These are phyloP conservation scores for Vanrija sp. DNA, from an alignment of 1,284 basidiomycete species.

Conservation along the genomic window DNA sequence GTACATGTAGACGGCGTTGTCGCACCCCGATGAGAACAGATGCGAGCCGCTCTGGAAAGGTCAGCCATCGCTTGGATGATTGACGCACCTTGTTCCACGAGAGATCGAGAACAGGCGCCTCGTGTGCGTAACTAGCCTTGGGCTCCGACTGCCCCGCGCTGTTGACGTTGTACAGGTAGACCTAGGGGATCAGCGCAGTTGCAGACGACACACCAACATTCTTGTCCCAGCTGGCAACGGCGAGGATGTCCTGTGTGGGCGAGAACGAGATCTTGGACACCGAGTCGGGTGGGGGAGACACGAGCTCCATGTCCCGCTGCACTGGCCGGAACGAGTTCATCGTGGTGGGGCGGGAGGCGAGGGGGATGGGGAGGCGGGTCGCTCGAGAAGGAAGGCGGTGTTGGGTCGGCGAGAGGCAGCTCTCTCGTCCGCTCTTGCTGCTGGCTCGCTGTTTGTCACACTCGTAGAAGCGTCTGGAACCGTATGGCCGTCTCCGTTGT, in stretches of 20 bases:
- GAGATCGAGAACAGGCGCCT: conserved; percentile 74
- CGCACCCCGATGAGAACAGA: conserved; percentile 78
- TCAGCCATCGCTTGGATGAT: neutral
- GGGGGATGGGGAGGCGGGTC: neutral
- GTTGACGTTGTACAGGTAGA: conserved; percentile 58
- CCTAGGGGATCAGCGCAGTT: conserved; percentile 33
- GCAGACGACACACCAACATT: conserved; percentile 53
- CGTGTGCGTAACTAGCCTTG: conserved; percentile 77
- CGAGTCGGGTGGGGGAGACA: conserved; percentile 67
- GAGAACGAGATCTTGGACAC: conserved; percentile 66
- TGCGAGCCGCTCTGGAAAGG: conserved; percentile 67
- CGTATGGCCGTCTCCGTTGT: no score
- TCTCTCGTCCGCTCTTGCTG: neutral
- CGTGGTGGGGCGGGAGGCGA: conserved; percentile 11
- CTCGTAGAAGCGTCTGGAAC: no score
- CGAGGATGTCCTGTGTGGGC: conserved; percentile 64
- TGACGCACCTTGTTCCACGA: conserved; percentile 66
- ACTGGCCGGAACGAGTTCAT: conserved; percentile 23
- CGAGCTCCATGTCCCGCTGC: conserved; percentile 67
- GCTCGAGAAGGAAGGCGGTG: neutral
- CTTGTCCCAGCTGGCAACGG: conserved; percentile 74
- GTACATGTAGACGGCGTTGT: conserved; percentile 77
- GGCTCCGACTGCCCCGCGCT: conserved; percentile 57
- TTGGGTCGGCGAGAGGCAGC: neutral
- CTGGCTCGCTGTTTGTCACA: neutral